These are phyloP conservation scores for Typha latifolia DNA, from an alignment of 176 grass and related monocot genomes.

Conservation along the genomic window DNA sequence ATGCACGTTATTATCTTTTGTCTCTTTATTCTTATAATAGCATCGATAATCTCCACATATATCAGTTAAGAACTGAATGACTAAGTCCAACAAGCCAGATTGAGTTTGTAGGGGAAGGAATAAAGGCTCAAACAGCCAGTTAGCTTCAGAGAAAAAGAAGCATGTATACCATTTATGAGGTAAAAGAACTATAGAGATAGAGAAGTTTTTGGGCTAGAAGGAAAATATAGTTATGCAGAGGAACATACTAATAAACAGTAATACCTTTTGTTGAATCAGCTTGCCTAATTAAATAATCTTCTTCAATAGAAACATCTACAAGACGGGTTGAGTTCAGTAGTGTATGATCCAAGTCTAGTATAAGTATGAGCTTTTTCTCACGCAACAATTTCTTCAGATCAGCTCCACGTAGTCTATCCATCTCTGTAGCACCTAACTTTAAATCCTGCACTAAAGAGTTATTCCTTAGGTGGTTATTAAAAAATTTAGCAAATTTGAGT, in stretches of 20 bases:
- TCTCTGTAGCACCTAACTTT: constrained; percentile 61
- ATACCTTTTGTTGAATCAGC: constrained; percentile 49
- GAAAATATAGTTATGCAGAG: background rate
- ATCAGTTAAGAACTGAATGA: too few species aligned
- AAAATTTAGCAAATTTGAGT: constrained; percentile 1
- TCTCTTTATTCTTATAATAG: too few species aligned
- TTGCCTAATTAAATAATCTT: constrained; percentile 56
- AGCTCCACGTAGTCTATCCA: constrained; percentile 45
- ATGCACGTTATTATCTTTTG: too few species aligned
- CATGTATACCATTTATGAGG: background rate
- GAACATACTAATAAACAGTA: background rate
- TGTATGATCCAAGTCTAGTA: constrained; percentile 93
- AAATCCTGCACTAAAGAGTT: constrained; percentile 45
- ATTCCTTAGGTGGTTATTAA: background rate
- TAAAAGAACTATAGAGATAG: background rate
- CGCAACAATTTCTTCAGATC: constrained; percentile 67
- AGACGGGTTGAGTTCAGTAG: constrained; percentile 71
- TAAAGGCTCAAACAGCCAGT: too few species aligned
- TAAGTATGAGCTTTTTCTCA: constrained; percentile 59
- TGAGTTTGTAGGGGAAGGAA: too few species aligned
- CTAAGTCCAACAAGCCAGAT: too few species aligned
- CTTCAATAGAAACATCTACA: constrained; percentile 46
- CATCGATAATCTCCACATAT: too few species aligned
- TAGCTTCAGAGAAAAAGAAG: background rate
- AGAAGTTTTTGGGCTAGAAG: constrained; percentile 1